phyloP scores from a whole-genome alignment of 2,329 filamentous ascomycete genomes.

The Neopestalotiopsis sp. region DNA sequence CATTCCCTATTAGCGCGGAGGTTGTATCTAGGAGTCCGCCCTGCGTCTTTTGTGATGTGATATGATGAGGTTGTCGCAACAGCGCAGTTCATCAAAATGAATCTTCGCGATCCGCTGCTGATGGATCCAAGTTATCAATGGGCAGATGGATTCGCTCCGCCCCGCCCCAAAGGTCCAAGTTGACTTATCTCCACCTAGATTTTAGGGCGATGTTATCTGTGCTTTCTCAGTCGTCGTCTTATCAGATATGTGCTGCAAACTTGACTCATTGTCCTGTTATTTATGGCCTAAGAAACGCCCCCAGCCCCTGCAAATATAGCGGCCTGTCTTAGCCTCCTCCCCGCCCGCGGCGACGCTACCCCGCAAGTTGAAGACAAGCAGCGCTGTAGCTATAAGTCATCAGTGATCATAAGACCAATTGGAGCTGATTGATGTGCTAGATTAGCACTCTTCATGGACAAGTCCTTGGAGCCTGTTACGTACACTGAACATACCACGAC shows the following conservation, averaged over 20 bases:
- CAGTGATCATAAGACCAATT: neutral
- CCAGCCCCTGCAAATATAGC: neutral
- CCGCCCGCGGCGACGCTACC: neutral
- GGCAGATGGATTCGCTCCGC: neutral
- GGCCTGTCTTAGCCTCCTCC: neutral
- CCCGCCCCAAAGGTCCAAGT: neutral
- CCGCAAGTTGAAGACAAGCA: neutral
- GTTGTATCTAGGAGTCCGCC: neutral
- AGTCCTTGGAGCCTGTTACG: neutral
- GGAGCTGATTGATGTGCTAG: neutral
- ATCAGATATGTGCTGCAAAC: neutral
- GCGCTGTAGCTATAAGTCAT: neutral
- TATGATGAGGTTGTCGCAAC: neutral
- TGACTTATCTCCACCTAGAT: neutral
- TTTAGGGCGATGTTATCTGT: neutral
- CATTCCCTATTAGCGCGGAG: neutral
- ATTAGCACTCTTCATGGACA: neutral
- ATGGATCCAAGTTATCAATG: slow-evolving; percentile 1
- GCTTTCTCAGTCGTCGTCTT: neutral
- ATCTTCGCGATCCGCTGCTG: neutral
- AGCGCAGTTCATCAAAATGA: neutral
- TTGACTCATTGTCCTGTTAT: neutral
- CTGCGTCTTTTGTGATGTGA: neutral
- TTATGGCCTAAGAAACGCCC: neutral
- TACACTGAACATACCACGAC: neutral